Evolutionary conservation across 257 asterid species (phyloP).

Genomic region (Nicotiana otophora): DNA sequence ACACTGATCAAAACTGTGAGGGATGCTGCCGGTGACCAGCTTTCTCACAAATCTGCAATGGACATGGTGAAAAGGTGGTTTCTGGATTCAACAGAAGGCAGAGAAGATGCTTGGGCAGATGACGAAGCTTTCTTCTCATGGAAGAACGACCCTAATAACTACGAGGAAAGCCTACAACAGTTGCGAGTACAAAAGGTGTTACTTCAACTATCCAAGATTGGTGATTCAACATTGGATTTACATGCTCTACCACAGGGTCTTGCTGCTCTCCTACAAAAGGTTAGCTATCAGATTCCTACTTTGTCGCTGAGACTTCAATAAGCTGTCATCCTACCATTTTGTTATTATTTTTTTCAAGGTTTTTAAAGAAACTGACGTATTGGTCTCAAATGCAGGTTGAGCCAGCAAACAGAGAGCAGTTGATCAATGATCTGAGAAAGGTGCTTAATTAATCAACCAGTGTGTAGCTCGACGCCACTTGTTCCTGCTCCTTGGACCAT

Average conservation of each 20-base stretch:
- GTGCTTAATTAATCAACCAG: constrained; percentile 35
- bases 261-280: constrained; percentile 67
- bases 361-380: not conserved
- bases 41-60: constrained; percentile 53
- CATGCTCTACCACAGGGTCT: constrained; percentile 78
- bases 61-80: constrained; percentile 71
- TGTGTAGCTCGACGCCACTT: not conserved
- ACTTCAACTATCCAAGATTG: constrained; percentile 56
- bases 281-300: constrained; percentile 8
- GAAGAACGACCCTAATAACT: constrained; percentile 64
- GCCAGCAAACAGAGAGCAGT: constrained; percentile 46
- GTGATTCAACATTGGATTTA: constrained; percentile 64
- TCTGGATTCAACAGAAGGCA: constrained; percentile 45
- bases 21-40: constrained; percentile 76
- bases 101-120: constrained; percentile 58
- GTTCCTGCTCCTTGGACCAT: not conserved
- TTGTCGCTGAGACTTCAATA: not conserved
- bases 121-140: constrained; percentile 69
- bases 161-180: constrained; percentile 58
- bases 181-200: constrained; percentile 54
- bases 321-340: not conserved
- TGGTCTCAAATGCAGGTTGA: constrained; percentile 52
- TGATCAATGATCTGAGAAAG: constrained; percentile 54
- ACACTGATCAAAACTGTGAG: constrained; percentile 52
- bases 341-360: not conserved